Evolutionary conservation across 192 early-diverging fungal species (phyloP).

Genomic region (Piromyces finnis): DNA sequence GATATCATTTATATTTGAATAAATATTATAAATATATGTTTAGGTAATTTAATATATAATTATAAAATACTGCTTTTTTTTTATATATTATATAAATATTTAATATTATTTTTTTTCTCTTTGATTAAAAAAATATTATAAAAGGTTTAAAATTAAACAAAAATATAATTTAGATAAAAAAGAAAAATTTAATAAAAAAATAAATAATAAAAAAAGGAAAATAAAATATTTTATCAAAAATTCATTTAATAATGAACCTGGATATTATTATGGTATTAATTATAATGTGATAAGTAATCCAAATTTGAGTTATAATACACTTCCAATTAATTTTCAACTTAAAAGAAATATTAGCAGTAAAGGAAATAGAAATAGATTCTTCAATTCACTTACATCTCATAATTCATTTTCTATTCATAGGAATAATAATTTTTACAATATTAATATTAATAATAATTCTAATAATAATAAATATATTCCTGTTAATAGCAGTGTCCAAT

Average conservation of each 20-base stretch:
- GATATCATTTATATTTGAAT: too few species aligned
- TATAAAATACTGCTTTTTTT: too few species aligned
- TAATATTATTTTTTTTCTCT: too few species aligned
- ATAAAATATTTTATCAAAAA: not conserved
- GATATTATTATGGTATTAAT: not conserved
- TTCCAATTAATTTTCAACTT: not conserved
- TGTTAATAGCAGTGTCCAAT: too few species aligned
- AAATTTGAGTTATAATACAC: not conserved
- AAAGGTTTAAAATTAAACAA: not conserved
- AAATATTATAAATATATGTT: too few species aligned
- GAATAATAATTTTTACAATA: not conserved
- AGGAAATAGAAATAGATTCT: not conserved
- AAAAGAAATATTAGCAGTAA: not conserved
- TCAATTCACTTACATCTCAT: not conserved
- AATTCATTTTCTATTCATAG: not conserved
- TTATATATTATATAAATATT: too few species aligned
- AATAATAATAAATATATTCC: not conserved
- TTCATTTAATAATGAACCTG: not conserved
- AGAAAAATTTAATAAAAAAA: not conserved
- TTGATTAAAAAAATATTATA: too few species aligned
- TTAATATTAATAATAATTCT: not conserved
- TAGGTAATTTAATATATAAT: too few species aligned
- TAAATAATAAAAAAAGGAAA: not conserved
- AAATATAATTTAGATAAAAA: not conserved
- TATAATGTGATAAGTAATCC: not conserved